Conservation (phyloP, 2,329 filamentous ascomycete species). For the Colletotrichum spinosum region DNA sequence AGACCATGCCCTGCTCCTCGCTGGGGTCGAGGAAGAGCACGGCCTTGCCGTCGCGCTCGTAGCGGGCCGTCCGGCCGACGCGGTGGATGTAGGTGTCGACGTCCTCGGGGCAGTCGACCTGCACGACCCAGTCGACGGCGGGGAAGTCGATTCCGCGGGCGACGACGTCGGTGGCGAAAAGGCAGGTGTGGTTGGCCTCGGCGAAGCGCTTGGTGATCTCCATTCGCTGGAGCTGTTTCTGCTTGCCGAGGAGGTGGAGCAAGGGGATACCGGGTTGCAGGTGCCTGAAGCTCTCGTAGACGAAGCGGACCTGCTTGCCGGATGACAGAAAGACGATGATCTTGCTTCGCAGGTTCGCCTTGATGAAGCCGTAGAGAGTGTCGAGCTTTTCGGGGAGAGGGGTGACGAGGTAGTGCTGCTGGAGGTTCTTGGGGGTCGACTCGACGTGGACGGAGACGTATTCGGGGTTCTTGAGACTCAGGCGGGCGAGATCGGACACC, state of each 20-base stretch:
- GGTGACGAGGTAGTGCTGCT: constrained; percentile 92
- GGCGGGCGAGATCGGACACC: constrained; percentile 88
- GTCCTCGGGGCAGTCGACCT: constrained; percentile 96
- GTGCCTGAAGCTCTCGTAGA: constrained; percentile 92
- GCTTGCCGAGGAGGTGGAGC: constrained; percentile 91
- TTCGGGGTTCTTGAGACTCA: constrained; percentile 91
- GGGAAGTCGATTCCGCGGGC: constrained; percentile 96
- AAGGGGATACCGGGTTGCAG: constrained; percentile 94
- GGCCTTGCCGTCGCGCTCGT: constrained; percentile 86
- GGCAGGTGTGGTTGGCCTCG: constrained; percentile 82
- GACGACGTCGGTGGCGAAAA: constrained; percentile 96
- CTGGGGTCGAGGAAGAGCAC: constrained; percentile 92
- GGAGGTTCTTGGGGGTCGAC: constrained; percentile 84
- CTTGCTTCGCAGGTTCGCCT: constrained; percentile 90
- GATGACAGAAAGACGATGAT: constrained; percentile 96
- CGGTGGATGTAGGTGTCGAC: constrained; percentile 98
- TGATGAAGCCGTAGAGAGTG: constrained; percentile 92
- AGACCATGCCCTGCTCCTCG: constrained; percentile 92
- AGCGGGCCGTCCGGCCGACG: constrained; percentile 93
- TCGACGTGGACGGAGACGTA: constrained; percentile 95
- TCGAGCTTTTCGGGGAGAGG: constrained; percentile 91
- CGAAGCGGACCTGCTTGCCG: constrained; percentile 95
- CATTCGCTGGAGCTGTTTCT: constrained; percentile 89
- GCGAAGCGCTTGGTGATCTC: constrained; percentile 90
- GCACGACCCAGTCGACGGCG: constrained; percentile 98